Evolutionary conservation across 1,284 basidiomycete species (phyloP), one percentile per base, ranked within the genome.

Genomic region (Trametes polyzona): DNA sequence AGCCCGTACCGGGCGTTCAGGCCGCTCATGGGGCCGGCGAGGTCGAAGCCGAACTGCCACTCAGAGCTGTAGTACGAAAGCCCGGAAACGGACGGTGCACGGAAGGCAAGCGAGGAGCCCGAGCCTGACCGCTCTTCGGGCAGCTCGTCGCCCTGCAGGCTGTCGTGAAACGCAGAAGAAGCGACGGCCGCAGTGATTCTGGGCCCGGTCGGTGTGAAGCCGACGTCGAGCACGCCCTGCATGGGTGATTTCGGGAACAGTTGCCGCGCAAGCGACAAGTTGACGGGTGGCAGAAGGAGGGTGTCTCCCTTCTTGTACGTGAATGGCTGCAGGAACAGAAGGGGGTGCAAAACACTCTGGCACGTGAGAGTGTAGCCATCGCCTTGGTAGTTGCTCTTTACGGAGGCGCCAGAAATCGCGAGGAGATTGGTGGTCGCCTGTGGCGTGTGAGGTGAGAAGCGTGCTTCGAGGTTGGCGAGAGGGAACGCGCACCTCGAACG

Each of bases 401-500:
- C 30, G 23, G 47, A 59, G 14, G 73, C 50, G 21, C 62, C 60
- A 39, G 67, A 66, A 4, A 62, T 36, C 24, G 59, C 54, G 36
- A 74, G 65, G n/a, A 74, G 61, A 46, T 62, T 63, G 24, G 68
- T 63, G 11, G 69, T 69, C 12, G 68, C 70, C 73, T 73, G 35
- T 23, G 29, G 12, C 44, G 52, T 46, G 33, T 30, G 21, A 55
- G 49, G 29, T 43, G 39, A 51, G 50, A 51, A 57, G 42, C 29
- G 30, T 29, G 19, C 39, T 10, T 39, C 33, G 35, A 27, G 26
- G 29, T 44, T 8, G 50, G 29, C 16, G 41, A 26, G 41, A 40
- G 59, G 44, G 36, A 19, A 32, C n/a, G 52, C 74, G 26, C 12
- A 76, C 77, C 68, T 76, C 71, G 39, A 78, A 68, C 40, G 67